Percentiles rank a stretch among this genome's conserved stretches.
phyloP scores from a whole-genome alignment of 2,329 filamentous ascomycete species.

The Fusarium chlamydosporum region DNA sequence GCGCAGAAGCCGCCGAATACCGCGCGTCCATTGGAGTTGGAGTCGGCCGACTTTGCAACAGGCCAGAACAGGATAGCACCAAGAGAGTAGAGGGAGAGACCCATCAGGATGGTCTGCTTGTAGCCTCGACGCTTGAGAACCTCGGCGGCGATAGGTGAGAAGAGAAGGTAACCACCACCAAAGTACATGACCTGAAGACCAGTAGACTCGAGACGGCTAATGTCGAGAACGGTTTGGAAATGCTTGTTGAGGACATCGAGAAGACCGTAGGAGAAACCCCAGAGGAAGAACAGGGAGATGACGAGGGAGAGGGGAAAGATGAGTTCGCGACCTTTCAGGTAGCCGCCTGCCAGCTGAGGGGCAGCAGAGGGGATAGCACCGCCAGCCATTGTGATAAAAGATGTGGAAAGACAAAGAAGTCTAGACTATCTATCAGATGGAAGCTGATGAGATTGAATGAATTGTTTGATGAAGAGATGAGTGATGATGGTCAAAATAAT shows the following conservation, averaged over 20 bases:
- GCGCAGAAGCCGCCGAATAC: conserved; percentile 81
- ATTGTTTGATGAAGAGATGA: conserved; percentile 8
- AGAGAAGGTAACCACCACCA: conserved; percentile 63
- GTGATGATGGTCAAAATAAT: conserved; percentile 16
- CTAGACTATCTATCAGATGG: conserved; percentile 26
- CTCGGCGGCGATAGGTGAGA: conserved; percentile 67
- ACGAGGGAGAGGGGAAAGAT: conserved; percentile 74
- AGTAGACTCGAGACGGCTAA: conserved; percentile 60
- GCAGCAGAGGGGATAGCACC: conserved; percentile 43
- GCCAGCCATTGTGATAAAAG: conserved; percentile 42
- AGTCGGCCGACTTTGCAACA: conserved; percentile 65
- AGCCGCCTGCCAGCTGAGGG: conserved; percentile 45
- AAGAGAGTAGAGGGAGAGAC: conserved; percentile 75
- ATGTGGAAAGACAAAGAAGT: conserved; percentile 8
- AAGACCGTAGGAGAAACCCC: conserved; percentile 63
- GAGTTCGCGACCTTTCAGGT: conserved; percentile 46
- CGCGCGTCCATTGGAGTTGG: conserved; percentile 39
- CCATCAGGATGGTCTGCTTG: conserved; percentile 75
- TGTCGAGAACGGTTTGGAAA: conserved; percentile 62
- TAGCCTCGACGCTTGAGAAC: conserved; percentile 76
- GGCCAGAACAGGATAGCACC: conserved; percentile 70
- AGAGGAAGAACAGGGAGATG: conserved; percentile 63
- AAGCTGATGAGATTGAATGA: conserved; percentile 14
- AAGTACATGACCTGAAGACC: conserved; percentile 68
- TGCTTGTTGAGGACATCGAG: conserved; percentile 65